Base-by-base conservation (phyloP, 2,329 filamentous ascomycete species). In the Tolypocladium guangdongense region DNA sequence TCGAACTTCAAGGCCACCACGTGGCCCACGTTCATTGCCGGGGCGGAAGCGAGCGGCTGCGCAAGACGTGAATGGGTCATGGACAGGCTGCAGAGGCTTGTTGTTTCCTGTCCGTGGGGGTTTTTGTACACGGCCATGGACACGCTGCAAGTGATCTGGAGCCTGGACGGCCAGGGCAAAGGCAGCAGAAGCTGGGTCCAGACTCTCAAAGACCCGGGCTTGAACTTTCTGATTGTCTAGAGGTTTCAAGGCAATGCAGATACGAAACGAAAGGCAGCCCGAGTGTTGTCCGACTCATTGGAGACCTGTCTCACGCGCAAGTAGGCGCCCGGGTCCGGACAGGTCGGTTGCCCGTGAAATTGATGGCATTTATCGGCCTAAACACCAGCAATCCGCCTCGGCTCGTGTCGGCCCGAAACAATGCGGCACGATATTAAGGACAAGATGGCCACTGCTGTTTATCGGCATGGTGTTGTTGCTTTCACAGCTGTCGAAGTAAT, bases 11-110 rank as follows among this genome's bases (percentile, higher is more conserved):
- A 82, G 58, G 78, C 76, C 0, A 79, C 77, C 4, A 73, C 75
- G 1, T 82, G 78, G 78, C 77, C 78, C 0, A 74, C 78, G 0
- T 82, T 83, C 52, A 70, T 82, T 7, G 76, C 75, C 7, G 79
- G 78, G 1, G 78, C 78, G 0, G 77, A 79, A 52, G 73, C 74
- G 0, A 70, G 68, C 45, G 69, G 74, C 7, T 63, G 63, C 0
- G 63, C 61, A 27, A 69, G 71, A 55, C 71, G 76, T 36, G 66
- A 67, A 3, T 81, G 76, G 77, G 74, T 77, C 47, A 70, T 75
- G 61, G 64, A 75, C 27, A 71, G 75, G 22, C 62, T 78, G 27
- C 66, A 67, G 38, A 64, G 66, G 22, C 64, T 73, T 20, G 69
- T 73, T 32, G 60, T 68, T 22, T 64, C 68, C 14, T 73, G 68